A percentile compares a stretch with the other conserved stretches of the same genome.
Evolutionary conservation across 179 eudicot genomes (phyloP).

Genomic region (Spinacia oleracea): DNA sequence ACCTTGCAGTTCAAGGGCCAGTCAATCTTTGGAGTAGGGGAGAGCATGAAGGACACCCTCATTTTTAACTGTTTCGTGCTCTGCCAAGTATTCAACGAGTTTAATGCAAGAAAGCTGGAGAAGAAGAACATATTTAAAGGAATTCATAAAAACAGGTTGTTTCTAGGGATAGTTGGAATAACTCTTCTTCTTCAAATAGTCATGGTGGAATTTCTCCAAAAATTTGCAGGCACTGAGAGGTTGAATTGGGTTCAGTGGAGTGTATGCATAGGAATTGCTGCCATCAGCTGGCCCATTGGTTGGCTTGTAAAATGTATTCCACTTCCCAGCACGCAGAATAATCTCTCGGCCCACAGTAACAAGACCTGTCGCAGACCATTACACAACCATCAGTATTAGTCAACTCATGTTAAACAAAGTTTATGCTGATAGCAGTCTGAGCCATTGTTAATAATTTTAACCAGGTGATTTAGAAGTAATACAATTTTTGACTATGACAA

Average conservation of each 20-base stretch:
- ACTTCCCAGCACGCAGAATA: slow-evolving; percentile 13
- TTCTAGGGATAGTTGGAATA: slow-evolving; percentile 42
- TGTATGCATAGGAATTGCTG: slow-evolving; percentile 40
- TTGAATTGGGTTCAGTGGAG: slow-evolving; percentile 48
- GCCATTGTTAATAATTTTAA: slow-evolving; percentile 3
- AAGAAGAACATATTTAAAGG: slow-evolving; percentile 57
- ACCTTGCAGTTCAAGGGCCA: slow-evolving; percentile 44
- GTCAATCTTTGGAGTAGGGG: slow-evolving; percentile 37
- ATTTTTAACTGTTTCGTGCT: slow-evolving; percentile 53
- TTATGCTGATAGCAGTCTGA: not conserved
- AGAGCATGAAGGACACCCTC: slow-evolving; percentile 43
- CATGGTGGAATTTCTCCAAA: slow-evolving; percentile 48
- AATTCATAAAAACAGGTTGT: slow-evolving; percentile 39
- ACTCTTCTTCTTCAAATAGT: slow-evolving; percentile 30
- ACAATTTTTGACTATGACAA: not conserved
- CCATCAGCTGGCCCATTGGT: slow-evolving; percentile 49
- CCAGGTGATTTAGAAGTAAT: not conserved
- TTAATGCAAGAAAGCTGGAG: slow-evolving; percentile 53
- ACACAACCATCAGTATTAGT: not conserved
- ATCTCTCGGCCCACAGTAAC: not conserved
- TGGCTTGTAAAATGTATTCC: slow-evolving; percentile 45
- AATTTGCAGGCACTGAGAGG: slow-evolving; percentile 53
- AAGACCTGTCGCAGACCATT: not conserved
- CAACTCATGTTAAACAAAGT: not conserved
- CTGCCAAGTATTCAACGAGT: slow-evolving; percentile 57